phyloP scores from a whole-genome alignment of 1,284 basidiomycete species.

The Trametes versicolor region DNA sequence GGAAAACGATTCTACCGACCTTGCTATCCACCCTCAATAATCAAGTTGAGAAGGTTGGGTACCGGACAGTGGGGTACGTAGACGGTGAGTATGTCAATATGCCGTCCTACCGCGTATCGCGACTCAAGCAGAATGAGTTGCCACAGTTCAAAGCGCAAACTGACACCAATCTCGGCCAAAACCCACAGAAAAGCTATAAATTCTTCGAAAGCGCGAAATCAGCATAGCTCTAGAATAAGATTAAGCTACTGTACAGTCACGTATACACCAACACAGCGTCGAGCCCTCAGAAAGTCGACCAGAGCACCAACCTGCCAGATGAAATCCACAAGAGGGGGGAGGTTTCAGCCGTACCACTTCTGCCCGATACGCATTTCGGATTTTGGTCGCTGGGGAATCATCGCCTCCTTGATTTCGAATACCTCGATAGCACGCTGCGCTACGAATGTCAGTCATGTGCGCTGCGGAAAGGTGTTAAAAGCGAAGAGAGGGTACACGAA shows the following conservation, averaged over 20 bases:
- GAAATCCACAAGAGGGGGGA: neutral
- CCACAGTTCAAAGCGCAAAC: too few species aligned
- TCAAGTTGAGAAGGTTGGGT: too few species aligned
- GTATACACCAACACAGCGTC: slow-evolving; percentile 9
- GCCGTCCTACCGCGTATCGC: too few species aligned
- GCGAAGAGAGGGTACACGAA: slow-evolving; percentile 44
- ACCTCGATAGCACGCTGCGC: slow-evolving; percentile 80
- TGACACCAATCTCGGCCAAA: neutral
- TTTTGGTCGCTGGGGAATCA: slow-evolving; percentile 71
- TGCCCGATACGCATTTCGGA: slow-evolving; percentile 63
- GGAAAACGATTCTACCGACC: too few species aligned
- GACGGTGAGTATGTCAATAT: too few species aligned
- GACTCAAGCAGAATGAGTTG: too few species aligned
- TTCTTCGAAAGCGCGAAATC: neutral
- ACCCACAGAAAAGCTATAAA: too few species aligned
- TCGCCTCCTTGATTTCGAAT: slow-evolving; percentile 77
- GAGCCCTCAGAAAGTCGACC: neutral
- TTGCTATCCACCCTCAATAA: too few species aligned
- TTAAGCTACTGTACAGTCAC: slow-evolving; percentile 30
- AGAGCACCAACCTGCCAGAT: neutral
- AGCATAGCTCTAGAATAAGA: slow-evolving; percentile 22
- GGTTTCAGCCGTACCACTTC: slow-evolving; percentile 73
- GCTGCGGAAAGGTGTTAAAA: neutral
- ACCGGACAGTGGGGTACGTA: too few species aligned
- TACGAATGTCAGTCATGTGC: too few species aligned